Evolutionary conservation across 2,329 filamentous ascomycete species (phyloP).

Genomic region (Pezizomycotina sp.): DNA sequence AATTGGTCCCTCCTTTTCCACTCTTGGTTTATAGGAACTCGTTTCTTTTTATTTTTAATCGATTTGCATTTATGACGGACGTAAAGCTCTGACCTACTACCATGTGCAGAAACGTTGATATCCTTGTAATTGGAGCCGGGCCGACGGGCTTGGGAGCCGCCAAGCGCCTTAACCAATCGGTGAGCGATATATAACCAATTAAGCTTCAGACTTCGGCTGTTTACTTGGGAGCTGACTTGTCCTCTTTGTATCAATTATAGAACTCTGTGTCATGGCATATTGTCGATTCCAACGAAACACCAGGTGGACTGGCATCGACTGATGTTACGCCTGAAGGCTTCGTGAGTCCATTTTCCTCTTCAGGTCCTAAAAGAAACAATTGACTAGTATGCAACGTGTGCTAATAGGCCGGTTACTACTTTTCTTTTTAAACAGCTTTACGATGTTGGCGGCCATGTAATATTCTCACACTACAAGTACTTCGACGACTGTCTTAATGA

Average conservation of each 20-base stretch:
- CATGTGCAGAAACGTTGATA: constrained; percentile 62
- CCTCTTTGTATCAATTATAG: constrained; percentile 38
- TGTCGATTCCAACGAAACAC: constrained; percentile 76
- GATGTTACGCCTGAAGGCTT: constrained; percentile 93
- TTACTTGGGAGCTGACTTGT: no score
- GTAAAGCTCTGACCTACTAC: constrained; percentile 3
- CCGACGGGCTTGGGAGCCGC: constrained; percentile 94
- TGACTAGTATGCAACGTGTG: background rate
- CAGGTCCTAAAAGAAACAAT: constrained; percentile 1
- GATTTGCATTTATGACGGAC: background rate
- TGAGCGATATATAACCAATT: constrained; percentile 35
- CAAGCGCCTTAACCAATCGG: constrained; percentile 92
- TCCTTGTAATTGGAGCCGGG: constrained; percentile 94
- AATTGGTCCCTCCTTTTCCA: background rate
- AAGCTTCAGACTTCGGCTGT: no score
- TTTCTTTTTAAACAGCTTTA: constrained; percentile 49
- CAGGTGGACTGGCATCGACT: constrained; percentile 88
- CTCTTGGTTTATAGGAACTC: constrained; percentile 1
- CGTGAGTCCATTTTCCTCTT: constrained; percentile 45
- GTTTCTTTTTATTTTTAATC: background rate
- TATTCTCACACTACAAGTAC: constrained; percentile 99
- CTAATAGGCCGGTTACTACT: background rate
- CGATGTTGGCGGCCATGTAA: constrained; percentile 95
- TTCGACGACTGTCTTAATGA: constrained; percentile 98
- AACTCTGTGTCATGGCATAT: constrained; percentile 91